Base-by-base conservation (phyloP, 192 early-diverging fungal species). In the Backusella westeae region DNA sequence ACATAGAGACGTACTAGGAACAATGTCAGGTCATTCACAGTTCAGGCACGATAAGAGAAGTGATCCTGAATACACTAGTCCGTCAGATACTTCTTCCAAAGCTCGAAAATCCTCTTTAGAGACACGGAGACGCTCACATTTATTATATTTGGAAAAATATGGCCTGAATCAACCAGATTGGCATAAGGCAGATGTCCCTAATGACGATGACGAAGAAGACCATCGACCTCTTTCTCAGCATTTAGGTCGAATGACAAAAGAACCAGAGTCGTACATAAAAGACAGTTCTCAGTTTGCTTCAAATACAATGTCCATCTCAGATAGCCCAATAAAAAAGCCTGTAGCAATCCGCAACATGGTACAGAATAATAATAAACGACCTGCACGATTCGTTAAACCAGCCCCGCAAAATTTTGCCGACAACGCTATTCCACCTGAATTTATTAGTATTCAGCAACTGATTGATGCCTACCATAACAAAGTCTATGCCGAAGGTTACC, bases 401-500 rank as follows among this genome's bases (percentile, higher is more conserved):
- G 75, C 75, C 15, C 23, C 46, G 15, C 75, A 68, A 42, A 69
- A 42, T 29, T 19, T 52, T 23, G 67, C 26, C 32, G 38, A 35
- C 19, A 72, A 74, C 19, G 14, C 21, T 23, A 39, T 69, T 23
- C 68, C 68, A 69, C 78, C 88, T 0, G 84, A 87, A 46, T 81
- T 87, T 17, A 79, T 83, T 19, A 77, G 82, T 23, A 83, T 85
- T 8, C 68, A 88, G 34, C 74, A 83, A 36, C 85, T 87, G 10
- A 92, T 91, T 76, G 90, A 92, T 71, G 73, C 81, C 7, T 93
- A 91, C 74, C 83, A 86, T 49, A 83, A 88, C 15, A 95, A 95
- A 78, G 80, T 90, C 5, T 95, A 78, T 79, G 79, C 89, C 38
- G 83, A 88, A 39, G 93, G 92, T n/a, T 90, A 93, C 19, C 80